Conservation (phyloP, 2,329 filamentous ascomycete genomes). For the Helotiales sp. region DNA sequence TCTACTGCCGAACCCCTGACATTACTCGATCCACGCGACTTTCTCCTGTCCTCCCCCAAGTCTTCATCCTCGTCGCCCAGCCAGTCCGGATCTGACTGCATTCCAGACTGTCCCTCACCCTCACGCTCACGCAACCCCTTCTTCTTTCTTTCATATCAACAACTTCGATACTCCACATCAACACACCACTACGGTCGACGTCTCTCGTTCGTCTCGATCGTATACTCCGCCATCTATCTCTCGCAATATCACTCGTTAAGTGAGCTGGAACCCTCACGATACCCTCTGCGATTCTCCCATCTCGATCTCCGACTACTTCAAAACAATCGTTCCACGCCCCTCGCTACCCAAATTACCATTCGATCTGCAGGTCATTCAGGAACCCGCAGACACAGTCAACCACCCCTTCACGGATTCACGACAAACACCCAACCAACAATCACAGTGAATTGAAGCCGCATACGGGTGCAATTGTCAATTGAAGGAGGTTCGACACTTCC, state of each 20-base stretch:
- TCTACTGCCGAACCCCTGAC: neutral
- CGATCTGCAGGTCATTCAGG: constrained; percentile 24
- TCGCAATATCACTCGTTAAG: constrained; percentile 35
- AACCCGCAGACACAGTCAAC: constrained; percentile 17
- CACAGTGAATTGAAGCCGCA: constrained; percentile 5
- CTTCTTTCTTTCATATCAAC: constrained; percentile 6
- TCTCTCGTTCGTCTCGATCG: constrained; percentile 26
- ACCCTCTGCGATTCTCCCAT: constrained; percentile 24
- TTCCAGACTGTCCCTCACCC: constrained; percentile 6
- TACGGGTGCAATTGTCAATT: too few species aligned
- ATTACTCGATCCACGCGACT: neutral
- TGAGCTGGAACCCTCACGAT: constrained; percentile 39
- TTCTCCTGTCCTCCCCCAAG: neutral
- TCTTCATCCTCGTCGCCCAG: neutral
- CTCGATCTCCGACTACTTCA: neutral
- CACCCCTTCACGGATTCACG: neutral
- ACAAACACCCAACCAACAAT: constrained; percentile 9
- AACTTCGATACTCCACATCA: constrained; percentile 6
- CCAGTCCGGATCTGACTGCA: neutral
- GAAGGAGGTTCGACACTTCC: constrained; percentile 13
- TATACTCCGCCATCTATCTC: constrained; percentile 5
- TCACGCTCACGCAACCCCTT: neutral
- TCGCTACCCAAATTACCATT: constrained; percentile 28
- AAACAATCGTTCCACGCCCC: constrained; percentile 21
- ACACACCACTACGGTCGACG: constrained; percentile 12